Conservation (phyloP, 805 yeast genomes). For the Pichia scutulata region DNA sequence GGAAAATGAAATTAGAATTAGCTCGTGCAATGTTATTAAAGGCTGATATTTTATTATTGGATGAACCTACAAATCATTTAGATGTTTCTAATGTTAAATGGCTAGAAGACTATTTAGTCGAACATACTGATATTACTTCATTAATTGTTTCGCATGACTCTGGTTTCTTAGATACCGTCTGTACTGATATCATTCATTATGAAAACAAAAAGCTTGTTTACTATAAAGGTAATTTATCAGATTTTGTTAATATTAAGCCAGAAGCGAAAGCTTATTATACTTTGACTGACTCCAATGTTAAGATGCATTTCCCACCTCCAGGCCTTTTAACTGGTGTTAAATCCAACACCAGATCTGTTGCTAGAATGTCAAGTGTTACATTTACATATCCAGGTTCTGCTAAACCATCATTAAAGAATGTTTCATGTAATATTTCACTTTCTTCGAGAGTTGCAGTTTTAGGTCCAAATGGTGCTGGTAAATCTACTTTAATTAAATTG, state of each 20-base stretch:
- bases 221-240: slow-evolving; percentile 93
- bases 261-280: slow-evolving; percentile 96
- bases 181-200: slow-evolving; percentile 94
- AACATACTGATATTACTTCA: slow-evolving; percentile 83
- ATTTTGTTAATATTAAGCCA: slow-evolving; percentile 84
- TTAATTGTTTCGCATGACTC: slow-evolving; percentile 97
- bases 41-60: slow-evolving; percentile 89
- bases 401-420: slow-evolving; percentile 71
- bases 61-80: slow-evolving; percentile 98
- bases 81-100: slow-evolving; percentile 91
- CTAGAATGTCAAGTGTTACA: slow-evolving; percentile 64
- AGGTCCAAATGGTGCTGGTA: slow-evolving; percentile 99
- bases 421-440: slow-evolving; percentile 84
- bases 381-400: slow-evolving; percentile 85
- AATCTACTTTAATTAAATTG: slow-evolving; percentile 88
- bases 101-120: slow-evolving; percentile 81
- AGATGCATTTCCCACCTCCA: slow-evolving; percentile 98
- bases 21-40: slow-evolving; percentile 99
- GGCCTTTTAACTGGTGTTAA: slow-evolving; percentile 97
- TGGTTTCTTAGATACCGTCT: slow-evolving; percentile 89
- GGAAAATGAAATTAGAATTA: slow-evolving; percentile 97
- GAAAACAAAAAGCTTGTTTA: slow-evolving; percentile 91
- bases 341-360: slow-evolving; percentile 86
- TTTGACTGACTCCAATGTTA: slow-evolving; percentile 82
- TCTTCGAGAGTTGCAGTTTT: slow-evolving; percentile 96